Conservation (phyloP, 768 basidiomycete genomes). For the Rhodotorula taiwanensis region DNA sequence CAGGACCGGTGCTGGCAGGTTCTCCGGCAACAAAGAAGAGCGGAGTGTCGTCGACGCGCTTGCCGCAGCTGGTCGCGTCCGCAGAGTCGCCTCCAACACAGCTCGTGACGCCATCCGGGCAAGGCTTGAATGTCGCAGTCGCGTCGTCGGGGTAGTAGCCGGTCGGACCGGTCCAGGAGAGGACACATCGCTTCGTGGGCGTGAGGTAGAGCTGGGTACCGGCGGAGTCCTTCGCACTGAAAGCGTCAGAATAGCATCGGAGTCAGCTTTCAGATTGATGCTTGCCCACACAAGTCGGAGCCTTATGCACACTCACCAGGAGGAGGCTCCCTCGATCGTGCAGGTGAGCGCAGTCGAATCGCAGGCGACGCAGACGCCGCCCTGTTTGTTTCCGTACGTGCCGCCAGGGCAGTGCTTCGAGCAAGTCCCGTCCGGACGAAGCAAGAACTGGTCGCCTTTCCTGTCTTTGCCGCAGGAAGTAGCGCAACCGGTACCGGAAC, state of each 20-base stretch:
- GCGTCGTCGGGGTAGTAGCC: conserved; percentile 2
- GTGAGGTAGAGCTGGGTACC: not conserved
- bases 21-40: too few species aligned
- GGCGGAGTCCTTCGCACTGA: not conserved
- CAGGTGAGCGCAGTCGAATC: not conserved
- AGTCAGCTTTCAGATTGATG: too few species aligned
- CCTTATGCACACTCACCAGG: not conserved
- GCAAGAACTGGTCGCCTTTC: not conserved
- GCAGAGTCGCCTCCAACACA: too few species aligned
- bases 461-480: not conserved
- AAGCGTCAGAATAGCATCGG: too few species aligned
- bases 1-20: too few species aligned
- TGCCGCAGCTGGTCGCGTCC: not conserved
- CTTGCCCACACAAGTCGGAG: too few species aligned
- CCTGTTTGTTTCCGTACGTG: not conserved
- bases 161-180: not conserved
- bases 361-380: not conserved
- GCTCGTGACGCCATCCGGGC: not conserved
- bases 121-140: not conserved
- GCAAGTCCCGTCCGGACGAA: not conserved
- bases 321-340: not conserved
- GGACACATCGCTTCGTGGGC: not conserved
- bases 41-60: not conserved
- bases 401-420: not conserved
- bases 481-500: not conserved